Percentiles rank a stretch among this genome's conserved stretches.
Conservation (phyloP, 495 filamentous ascomycete species). For the Penicillium antarcticum region DNA sequence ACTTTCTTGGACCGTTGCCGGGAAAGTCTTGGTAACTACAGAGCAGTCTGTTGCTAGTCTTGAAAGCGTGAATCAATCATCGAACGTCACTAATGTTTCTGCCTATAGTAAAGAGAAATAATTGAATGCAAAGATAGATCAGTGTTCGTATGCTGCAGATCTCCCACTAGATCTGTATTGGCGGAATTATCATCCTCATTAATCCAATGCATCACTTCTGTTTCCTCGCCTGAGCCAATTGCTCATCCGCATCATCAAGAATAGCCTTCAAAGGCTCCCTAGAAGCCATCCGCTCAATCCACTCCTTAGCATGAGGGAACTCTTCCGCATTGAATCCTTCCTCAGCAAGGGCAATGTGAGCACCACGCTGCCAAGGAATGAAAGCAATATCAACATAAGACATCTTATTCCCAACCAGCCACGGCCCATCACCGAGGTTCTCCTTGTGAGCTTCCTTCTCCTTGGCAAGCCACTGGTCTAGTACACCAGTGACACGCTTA, state of each 20-base stretch:
- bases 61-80: no score
- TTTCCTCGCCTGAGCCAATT: not conserved
- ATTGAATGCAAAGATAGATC: no score
- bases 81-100: no score
- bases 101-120: no score
- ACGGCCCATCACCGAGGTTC: slow-evolving; percentile 16
- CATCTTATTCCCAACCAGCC: slow-evolving; percentile 52
- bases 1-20: no score
- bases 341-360: slow-evolving; percentile 47
- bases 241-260: not conserved
- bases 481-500: slow-evolving; percentile 50
- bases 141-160: no score
- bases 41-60: no score
- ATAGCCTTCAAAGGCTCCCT: not conserved
- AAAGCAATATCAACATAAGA: slow-evolving; percentile 5
- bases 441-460: slow-evolving; percentile 36
- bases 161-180: no score
- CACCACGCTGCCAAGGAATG: slow-evolving; percentile 25
- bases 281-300: slow-evolving; percentile 11
- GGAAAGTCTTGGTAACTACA: no score
- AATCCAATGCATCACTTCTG: no score
- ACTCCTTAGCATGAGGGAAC: slow-evolving; percentile 24
- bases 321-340: slow-evolving; percentile 32
- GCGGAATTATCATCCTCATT: no score
- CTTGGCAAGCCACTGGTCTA: slow-evolving; percentile 44